Evolutionary conservation across 768 basidiomycete species (phyloP).

Genomic region (Boletus rubroflammeus): DNA sequence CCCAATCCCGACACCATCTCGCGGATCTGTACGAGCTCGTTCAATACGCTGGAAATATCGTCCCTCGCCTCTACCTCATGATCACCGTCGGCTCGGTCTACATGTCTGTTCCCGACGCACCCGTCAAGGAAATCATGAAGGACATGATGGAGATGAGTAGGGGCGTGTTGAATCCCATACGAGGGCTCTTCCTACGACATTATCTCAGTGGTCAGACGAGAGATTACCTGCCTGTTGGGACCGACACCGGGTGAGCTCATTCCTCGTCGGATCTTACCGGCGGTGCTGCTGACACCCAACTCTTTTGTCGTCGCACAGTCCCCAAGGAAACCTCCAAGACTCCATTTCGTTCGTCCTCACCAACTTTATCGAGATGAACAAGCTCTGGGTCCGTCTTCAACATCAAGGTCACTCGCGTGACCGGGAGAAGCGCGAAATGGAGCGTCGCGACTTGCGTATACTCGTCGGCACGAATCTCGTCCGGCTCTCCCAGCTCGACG

Average conservation of each 20-base stretch:
- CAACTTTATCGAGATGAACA: slow-evolving; percentile 99
- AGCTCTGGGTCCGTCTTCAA: slow-evolving; percentile 97
- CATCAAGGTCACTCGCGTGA: slow-evolving; percentile 97
- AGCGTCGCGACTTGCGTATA: slow-evolving; percentile 91
- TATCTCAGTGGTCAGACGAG: slow-evolving; percentile 97
- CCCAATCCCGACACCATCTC: slow-evolving; percentile 86
- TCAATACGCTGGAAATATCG: slow-evolving; percentile 98
- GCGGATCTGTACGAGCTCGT: slow-evolving; percentile 99
- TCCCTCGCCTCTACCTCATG: slow-evolving; percentile 95
- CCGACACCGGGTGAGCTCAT: slow-evolving; percentile 67
- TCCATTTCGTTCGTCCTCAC: slow-evolving; percentile 95
- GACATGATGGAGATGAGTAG: slow-evolving; percentile 99
- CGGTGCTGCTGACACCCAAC: background rate
- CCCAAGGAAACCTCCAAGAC: slow-evolving; percentile 87
- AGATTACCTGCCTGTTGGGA: slow-evolving; percentile 89
- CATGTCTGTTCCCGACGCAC: slow-evolving; percentile 97
- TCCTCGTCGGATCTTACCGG: background rate
- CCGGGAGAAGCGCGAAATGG: slow-evolving; percentile 95
- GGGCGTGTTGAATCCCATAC: slow-evolving; percentile 94
- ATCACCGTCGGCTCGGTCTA: slow-evolving; percentile 99
- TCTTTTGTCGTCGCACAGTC: slow-evolving; percentile 43
- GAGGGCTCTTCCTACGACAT: slow-evolving; percentile 92
- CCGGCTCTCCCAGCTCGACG: slow-evolving; percentile 90
- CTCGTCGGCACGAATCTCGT: slow-evolving; percentile 98
- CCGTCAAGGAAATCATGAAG: slow-evolving; percentile 99